Conservation (phyloP, 2,329 filamentous ascomycete species). For the Xylariaceae sp. region DNA sequence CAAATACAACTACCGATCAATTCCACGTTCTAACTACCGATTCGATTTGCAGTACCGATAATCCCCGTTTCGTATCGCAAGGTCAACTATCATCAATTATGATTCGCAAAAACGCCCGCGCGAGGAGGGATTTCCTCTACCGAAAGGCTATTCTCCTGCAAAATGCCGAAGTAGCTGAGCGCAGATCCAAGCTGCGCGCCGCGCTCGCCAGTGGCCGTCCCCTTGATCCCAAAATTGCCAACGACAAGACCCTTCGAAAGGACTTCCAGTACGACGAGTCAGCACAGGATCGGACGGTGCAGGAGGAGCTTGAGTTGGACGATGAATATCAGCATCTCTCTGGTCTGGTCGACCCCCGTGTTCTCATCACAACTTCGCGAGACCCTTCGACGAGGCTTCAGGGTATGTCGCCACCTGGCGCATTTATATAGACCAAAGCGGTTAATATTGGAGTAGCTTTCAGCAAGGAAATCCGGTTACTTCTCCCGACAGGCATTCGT, state of each 20-base stretch:
- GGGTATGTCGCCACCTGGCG: conserved; percentile 1
- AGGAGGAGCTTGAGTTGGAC: conserved; percentile 70
- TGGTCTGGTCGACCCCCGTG: conserved; percentile 83
- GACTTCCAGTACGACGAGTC: conserved; percentile 95
- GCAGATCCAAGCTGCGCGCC: conserved; percentile 78
- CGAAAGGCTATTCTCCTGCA: conserved; percentile 78
- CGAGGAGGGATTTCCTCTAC: conserved; percentile 82
- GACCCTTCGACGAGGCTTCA: conserved; percentile 74
- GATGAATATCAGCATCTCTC: conserved; percentile 87
- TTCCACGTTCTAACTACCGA: background rate
- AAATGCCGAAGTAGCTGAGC: conserved; percentile 89
- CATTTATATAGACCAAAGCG: background rate
- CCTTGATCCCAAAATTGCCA: conserved; percentile 72
- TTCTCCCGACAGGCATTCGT: conserved; percentile 77
- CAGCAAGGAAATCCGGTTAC: conserved; percentile 79
- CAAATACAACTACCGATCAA: no score
- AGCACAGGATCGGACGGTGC: conserved; percentile 57
- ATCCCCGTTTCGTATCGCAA: background rate
- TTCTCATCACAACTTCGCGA: conserved; percentile 85
- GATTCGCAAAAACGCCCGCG: conserved; percentile 64
- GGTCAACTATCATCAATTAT: conserved; percentile 28
- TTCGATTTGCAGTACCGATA: conserved; percentile 9
- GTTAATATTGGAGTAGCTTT: conserved; percentile 43
- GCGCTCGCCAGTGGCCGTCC: conserved; percentile 87
- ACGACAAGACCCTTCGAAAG: conserved; percentile 76